Evolutionary conservation across 2,329 filamentous ascomycete genomes (phyloP).

Genomic region (Botrytis galanthina): DNA sequence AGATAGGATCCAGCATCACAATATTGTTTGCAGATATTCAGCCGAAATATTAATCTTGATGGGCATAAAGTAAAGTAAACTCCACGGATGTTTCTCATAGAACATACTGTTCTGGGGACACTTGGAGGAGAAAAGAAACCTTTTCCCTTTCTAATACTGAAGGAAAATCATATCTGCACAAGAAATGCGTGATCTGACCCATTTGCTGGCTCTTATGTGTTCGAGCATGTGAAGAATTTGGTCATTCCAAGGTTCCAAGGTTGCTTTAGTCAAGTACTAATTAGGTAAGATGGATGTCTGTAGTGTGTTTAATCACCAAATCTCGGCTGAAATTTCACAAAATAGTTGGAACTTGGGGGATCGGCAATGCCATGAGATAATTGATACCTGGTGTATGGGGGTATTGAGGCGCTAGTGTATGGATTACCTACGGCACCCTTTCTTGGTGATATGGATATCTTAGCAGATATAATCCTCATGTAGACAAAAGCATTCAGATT

Average conservation of each 20-base stretch:
- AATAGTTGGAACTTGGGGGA: neutral
- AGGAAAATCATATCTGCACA: neutral
- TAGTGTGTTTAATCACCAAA: neutral
- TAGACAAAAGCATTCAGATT: neutral
- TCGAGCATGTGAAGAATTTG: neutral
- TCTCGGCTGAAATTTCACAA: neutral
- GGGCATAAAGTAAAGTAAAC: neutral
- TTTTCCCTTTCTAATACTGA: neutral
- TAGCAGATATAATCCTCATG: neutral
- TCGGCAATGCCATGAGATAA: neutral
- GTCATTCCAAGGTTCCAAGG: no score
- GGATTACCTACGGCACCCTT: neutral
- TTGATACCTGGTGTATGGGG: neutral
- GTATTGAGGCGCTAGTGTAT: neutral
- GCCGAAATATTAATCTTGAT: neutral
- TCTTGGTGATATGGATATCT: neutral
- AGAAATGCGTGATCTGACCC: neutral
- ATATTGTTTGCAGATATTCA: neutral
- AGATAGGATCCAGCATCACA: neutral
- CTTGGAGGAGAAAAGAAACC: neutral
- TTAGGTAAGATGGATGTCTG: neutral
- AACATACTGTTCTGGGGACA: accelerated
- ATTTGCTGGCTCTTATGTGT: neutral
- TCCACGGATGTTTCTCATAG: no score
- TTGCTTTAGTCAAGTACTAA: neutral